Base-by-base conservation (phyloP, 495 filamentous ascomycete species). In the Rostrohypoxylon terebratum region DNA sequence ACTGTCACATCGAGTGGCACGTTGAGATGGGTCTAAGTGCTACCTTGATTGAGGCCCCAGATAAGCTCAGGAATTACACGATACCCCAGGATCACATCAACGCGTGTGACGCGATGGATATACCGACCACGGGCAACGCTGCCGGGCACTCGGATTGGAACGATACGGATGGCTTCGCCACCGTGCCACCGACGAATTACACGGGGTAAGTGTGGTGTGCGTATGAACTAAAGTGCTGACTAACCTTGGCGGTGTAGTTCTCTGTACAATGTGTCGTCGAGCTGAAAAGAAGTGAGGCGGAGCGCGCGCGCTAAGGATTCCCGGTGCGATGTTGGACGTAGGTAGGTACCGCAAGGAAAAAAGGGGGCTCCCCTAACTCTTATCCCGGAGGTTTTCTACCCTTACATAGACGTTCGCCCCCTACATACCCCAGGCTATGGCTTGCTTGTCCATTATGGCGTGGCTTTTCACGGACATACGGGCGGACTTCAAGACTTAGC, bases 1-100 rank as follows among this genome's bases (percentile, higher is more conserved):
- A 96, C 77, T 94, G 93, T 80, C 91, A 93, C 78, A 85, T 93
- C 28, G 91, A 93, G 82, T 94, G 91, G 90, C 92, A 94, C 75
- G 86, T 93, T 45, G 89, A 86, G 68, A 88, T 87, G 74, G 93
- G 93, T 21, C 84, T 96, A 20, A 87, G 87, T 1, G 90, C 88
- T 14, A 91, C 87, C 8, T 81, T 95, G 31, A 87, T 96, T 73
- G 92, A 94, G 80, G 87, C 86, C 0, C 92, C 92, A 0, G 80
- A 86, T 13, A 80, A 83, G 54, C 73, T 96, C 3, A 86, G 90
- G 72, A 69, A 83, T 13, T 79, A 85, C 14, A 61, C 71, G 83
- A 90, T 97, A 57, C 92, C 93, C 0, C 73, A 83, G 18, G 83
- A 90, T 63, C 88, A 92, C 71, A 77, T 87, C 59, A 77, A 86